Percentiles rank a stretch among this genome's conserved stretches.
Evolutionary conservation across 345 rosid species (phyloP).

Genomic region (Citrus mangshanensis): DNA sequence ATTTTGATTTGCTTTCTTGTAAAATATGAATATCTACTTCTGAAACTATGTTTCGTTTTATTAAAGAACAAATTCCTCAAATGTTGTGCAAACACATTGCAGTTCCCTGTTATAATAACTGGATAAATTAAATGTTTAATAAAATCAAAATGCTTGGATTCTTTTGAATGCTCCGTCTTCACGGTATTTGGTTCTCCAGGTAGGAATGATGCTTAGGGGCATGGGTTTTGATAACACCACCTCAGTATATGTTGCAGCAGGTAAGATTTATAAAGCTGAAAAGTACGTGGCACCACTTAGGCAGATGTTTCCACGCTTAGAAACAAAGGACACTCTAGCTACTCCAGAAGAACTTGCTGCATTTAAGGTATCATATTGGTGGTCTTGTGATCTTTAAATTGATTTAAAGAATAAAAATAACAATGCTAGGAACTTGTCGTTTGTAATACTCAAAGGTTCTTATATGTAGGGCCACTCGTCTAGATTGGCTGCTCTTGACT

Average conservation of each 20-base stretch:
- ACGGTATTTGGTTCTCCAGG: constrained; percentile 43
- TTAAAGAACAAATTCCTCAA: background rate
- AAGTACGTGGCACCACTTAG: constrained; percentile 87
- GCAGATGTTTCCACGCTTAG: constrained; percentile 86
- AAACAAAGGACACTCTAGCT: constrained; percentile 84
- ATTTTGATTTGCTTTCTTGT: background rate
- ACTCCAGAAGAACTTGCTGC: constrained; percentile 79
- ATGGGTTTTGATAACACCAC: constrained; percentile 90
- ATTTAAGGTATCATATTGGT: constrained; percentile 55
- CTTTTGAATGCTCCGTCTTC: background rate
- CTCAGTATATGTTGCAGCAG: constrained; percentile 79
- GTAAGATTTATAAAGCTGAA: constrained; percentile 87
- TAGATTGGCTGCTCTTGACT: constrained; percentile 94
- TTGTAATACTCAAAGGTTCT: constrained; percentile 21
- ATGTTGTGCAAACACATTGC: background rate
- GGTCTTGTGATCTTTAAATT: background rate
- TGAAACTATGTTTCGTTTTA: background rate
- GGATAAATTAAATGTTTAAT: background rate
- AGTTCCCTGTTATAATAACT: background rate
- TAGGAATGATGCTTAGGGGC: constrained; percentile 98
- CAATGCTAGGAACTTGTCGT: background rate
- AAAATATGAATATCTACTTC: background rate
- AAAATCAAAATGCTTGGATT: background rate
- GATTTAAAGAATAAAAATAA: background rate
- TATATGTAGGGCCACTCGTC: constrained; percentile 77